Evolutionary conservation across 306 rosid species (phyloP), one percentile per base, ranked within the genome.

Genomic region (Vachellia pachyceras): DNA sequence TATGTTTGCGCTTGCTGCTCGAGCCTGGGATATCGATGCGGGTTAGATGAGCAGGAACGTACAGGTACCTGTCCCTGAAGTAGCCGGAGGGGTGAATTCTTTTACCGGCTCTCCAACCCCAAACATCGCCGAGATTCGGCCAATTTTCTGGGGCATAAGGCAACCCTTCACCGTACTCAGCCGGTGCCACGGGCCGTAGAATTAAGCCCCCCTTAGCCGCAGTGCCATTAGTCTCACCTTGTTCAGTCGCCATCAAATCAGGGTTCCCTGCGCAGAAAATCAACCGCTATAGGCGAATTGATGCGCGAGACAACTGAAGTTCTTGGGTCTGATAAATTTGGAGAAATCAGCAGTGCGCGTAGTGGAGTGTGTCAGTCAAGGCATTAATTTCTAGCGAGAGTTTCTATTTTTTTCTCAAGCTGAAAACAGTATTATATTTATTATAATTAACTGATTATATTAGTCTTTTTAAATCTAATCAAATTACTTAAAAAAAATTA

Each of bases 81-180:
- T 42, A 29, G n/a, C 74, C 74, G 12, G 65, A 22, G 17, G 35
- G 3, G 37, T 77, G 10, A 35, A 86, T 78, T 76, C 99, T 90
- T 75, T 83, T 87, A 0, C 98, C 99, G 11, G 94, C 90, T 80
- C 78, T 86, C 99, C 99, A 95, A 35, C 83, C 83, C 98, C 99
- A 95, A 10, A 5, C 49, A 72, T 95, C 99, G 1, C 98, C 99
- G 1, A 79, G 79, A 10, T 90, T 84, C 1, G 99, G 99, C 91
- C 91, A 95, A 86, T 91, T 87, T 73, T 81, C 87, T 20, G 99
- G 99, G 63, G 98, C 99, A 64, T 90, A 95, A 3, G 99, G 99
- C 68, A 85, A 47, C 5, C 98, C 99, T 73, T 87, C 90, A 23
- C 99, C 99, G 17, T 85, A 45, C 22, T 49, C 84, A 4, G 90